These are phyloP conservation scores for Tricholoma hemisulphureum DNA, from an alignment of 768 basidiomycete species.

Conservation along the genomic window DNA sequence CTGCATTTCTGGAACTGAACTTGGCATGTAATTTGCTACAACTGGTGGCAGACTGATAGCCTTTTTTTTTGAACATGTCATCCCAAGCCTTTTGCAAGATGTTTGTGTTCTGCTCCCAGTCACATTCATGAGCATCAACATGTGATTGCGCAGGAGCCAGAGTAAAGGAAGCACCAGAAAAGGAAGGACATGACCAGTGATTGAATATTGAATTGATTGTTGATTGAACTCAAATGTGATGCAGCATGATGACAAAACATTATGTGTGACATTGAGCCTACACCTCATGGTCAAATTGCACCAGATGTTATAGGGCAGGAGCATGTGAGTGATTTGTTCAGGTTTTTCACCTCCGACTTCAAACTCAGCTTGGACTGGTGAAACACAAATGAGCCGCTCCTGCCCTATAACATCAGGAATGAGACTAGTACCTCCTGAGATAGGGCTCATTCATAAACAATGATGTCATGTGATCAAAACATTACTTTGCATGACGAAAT, in stretches of 20 bases:
- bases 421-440: no score
- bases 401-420: not conserved
- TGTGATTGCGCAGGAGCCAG: no score
- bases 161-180: no score
- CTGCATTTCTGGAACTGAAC: not conserved
- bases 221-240: no score
- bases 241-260: not conserved
- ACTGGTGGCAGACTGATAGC: not conserved
- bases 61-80: not conserved
- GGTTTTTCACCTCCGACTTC: not conserved
- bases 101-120: not conserved
- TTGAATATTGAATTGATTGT: no score
- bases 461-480: no score
- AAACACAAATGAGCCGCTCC: not conserved
- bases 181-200: no score
- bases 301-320: not conserved
- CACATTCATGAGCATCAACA: no score
- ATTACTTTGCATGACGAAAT: no score
- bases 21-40: not conserved
- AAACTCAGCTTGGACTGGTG: not conserved
- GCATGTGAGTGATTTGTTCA: not conserved
- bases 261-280: not conserved
- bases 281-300: not conserved
- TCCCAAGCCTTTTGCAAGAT: not conserved
- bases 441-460: no score